These are phyloP conservation scores for Gossypium anomalum DNA, from an alignment of 345 rosid genomes.

Conservation along the genomic window DNA sequence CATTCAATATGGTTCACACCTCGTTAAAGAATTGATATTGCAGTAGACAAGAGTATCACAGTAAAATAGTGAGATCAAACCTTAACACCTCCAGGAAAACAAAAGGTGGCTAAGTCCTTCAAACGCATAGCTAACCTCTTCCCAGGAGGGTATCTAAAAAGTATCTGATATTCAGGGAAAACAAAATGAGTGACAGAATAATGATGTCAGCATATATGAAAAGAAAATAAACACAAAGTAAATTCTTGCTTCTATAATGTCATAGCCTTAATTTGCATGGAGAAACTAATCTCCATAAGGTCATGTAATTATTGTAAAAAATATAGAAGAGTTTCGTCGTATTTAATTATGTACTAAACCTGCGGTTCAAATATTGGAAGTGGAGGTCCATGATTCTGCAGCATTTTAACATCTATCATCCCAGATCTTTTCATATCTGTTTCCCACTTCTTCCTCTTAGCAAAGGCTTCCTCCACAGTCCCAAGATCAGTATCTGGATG, in stretches of 20 bases:
- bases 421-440: slow-evolving; percentile 54
- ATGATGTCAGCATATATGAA: slow-evolving; percentile 14
- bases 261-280: slow-evolving; percentile 6
- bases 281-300: background rate
- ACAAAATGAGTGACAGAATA: background rate
- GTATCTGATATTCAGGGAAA: slow-evolving; percentile 46
- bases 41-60: background rate
- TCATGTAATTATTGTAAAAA: background rate
- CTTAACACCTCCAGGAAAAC: slow-evolving; percentile 95
- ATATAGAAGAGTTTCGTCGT: background rate
- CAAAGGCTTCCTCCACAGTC: slow-evolving; percentile 74
- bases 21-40: background rate
- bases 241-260: background rate
- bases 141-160: slow-evolving; percentile 90
- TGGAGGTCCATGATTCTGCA: slow-evolving; percentile 57
- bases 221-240: background rate
- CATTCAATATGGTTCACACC: background rate
- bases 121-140: slow-evolving; percentile 67
- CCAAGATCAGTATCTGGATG: slow-evolving; percentile 74
- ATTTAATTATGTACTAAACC: slow-evolving; percentile 37
- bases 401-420: slow-evolving; percentile 38
- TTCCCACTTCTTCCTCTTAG: slow-evolving; percentile 82
- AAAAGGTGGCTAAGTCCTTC: slow-evolving; percentile 86
- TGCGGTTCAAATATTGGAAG: slow-evolving; percentile 81
- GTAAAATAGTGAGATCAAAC: slow-evolving; percentile 34